Conservation (phyloP, 352 stramenopile species). For the Peronospora tabacina region DNA sequence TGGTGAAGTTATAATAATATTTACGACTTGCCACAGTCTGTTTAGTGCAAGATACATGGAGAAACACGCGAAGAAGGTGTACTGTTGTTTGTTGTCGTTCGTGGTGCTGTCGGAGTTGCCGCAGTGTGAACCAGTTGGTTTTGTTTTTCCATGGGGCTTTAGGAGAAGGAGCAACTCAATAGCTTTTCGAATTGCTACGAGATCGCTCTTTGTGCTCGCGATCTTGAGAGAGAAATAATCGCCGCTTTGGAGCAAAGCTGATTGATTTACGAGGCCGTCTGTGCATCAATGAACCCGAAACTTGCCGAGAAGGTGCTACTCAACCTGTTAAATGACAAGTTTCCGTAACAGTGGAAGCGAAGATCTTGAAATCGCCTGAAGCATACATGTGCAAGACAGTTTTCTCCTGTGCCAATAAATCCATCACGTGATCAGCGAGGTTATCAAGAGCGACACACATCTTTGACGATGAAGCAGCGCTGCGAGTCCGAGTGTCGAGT, state of each 20-base stretch:
- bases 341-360: slow-evolving; percentile 33
- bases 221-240: slow-evolving; percentile 27
- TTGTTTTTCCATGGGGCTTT: slow-evolving; percentile 1
- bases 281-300: slow-evolving; percentile 19
- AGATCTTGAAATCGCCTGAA: slow-evolving; percentile 60
- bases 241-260: slow-evolving; percentile 35
- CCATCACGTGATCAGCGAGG: slow-evolving; percentile 51
- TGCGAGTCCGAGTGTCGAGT: slow-evolving; percentile 43
- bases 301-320: slow-evolving; percentile 25
- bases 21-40: slow-evolving; percentile 29
- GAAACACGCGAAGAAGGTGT: slow-evolving; percentile 1
- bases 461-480: slow-evolving; percentile 29
- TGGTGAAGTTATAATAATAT: slow-evolving; percentile 36
- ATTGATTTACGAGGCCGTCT: slow-evolving; percentile 20
- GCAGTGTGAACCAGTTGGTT: slow-evolving; percentile 11
- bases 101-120: slow-evolving; percentile 20
- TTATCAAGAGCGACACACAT: slow-evolving; percentile 57
- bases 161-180: slow-evolving; percentile 5
- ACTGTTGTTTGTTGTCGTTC: slow-evolving; percentile 6
- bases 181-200: slow-evolving; percentile 9
- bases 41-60: slow-evolving; percentile 16
- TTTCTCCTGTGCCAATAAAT: slow-evolving; percentile 49
- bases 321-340: slow-evolving; percentile 29
- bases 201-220: slow-evolving; percentile 6
- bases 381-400: slow-evolving; percentile 51